phyloP scores from a whole-genome alignment of 2,329 filamentous ascomycete genomes.

The Phialophora macrospora region DNA sequence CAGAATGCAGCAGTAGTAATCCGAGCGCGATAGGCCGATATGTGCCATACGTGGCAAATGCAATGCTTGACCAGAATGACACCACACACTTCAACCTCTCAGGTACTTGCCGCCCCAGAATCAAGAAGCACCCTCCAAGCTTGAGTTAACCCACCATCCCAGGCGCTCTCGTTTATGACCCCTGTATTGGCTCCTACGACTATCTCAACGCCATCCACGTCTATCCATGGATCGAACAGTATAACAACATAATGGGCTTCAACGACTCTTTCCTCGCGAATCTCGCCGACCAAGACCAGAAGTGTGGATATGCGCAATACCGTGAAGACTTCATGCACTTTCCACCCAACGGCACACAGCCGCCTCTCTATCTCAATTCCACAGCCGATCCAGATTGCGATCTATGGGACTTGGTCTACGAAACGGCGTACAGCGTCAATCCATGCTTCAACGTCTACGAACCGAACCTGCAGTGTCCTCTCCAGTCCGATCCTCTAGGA shows the following conservation, averaged over 20 bases:
- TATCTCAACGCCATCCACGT: conserved; percentile 23
- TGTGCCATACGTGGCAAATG: conserved; percentile 53
- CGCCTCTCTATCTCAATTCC: conserved; percentile 30
- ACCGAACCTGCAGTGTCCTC: conserved; percentile 72
- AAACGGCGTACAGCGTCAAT: conserved; percentile 53
- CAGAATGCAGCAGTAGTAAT: neutral
- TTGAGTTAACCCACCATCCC: neutral
- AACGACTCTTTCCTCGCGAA: conserved; percentile 28
- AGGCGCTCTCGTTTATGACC: conserved; percentile 34
- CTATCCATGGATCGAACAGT: conserved; percentile 30
- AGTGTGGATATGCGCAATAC: conserved; percentile 32
- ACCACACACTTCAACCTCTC: conserved; percentile 58
- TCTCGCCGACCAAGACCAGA: conserved; percentile 28
- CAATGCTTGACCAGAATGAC: conserved; percentile 44
- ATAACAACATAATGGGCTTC: conserved; percentile 36
- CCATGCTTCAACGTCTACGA: conserved; percentile 81
- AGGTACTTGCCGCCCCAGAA: conserved; percentile 43
- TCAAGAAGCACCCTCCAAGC: neutral
- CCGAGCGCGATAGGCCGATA: conserved; percentile 49
- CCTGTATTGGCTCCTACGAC: conserved; percentile 34
- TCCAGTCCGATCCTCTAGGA: conserved; percentile 70
- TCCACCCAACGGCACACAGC: conserved; percentile 34
- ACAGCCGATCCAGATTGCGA: conserved; percentile 33
- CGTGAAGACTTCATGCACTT: conserved; percentile 35
- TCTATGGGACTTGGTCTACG: conserved; percentile 43